Base-by-base conservation (phyloP, 352 stramenopile genomes). In the Phytophthora lateralis region DNA sequence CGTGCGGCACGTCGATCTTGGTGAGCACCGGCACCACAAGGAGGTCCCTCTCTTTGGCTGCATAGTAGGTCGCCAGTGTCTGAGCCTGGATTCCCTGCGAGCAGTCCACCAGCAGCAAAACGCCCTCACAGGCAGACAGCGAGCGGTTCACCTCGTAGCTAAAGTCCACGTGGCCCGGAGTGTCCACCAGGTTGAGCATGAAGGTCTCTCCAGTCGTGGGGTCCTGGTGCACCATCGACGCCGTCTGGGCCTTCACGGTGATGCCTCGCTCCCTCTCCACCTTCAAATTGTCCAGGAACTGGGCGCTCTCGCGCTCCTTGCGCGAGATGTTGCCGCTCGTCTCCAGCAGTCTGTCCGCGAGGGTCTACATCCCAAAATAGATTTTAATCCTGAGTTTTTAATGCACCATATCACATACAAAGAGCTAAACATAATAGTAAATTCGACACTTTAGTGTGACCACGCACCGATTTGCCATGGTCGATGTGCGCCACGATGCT, bases 1-100 rank as follows among this genome's bases (percentile, higher is more conserved):
- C 96, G 34, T 98, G 93, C 0, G 95, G 91, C 65, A 99, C 90
- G 82, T 99, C 97, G 66, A 99, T 96, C 73, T 99, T 99, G 9
- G 97, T 99, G 50, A 99, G 74, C 21, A 98, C 94, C 0, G 97
- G 91, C 15, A 99, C 87, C 34, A 99, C 85, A 46, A 97, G 90
- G 11, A 99, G 80, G 55, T 98, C 82, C 63, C 98, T 96, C 63
- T 99, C 97, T 27, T 99, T 93, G 4, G 98, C 89, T 66, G 89
- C 67, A 67, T 99, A 95, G 64, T 98, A 98, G 6, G 98, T 99
- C 17, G 91, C 95, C 34, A 99, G 80, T 27, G 98, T 99, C 72
- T 99, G 98, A 2, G 98, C 97, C 76, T 99, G 97, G 50, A 99
- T 97, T 18, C 97, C 97, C 66, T 99, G 97, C 9, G 96, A 96